Evolutionary conservation across 2,329 filamentous ascomycete species (phyloP), one percentile per base, ranked within the genome.

Genomic region (Hypocrella siamensis): DNA sequence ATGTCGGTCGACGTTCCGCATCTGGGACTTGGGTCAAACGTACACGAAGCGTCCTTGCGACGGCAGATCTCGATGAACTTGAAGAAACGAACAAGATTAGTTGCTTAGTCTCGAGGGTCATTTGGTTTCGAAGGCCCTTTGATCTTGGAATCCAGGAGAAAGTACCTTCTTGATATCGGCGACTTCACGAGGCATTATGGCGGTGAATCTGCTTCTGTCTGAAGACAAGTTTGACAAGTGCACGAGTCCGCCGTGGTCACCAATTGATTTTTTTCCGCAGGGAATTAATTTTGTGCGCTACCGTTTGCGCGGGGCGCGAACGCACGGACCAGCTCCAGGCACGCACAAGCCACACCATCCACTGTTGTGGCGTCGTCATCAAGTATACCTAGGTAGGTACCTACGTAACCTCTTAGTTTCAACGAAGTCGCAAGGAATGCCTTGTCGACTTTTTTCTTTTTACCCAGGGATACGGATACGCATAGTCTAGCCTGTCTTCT

Each of bases 1-100:
- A 3, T 26, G 7, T 26, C 25, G 25, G 3, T 27, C 14, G 10
- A 11, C 25, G 14, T 3, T 3, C 14, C 25, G 25, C 3, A 3
- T 7, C 10, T 11, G 26, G 31, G 28, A 28, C 25, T n/a, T 15
- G 38, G n/a, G n/a, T n/a, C n/a, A 45, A 46, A 86, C 85, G 57
- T 82, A 98, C 90, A 93, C 61, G 82, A 92, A 62, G 90, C 90
- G 78, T 98, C 92, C 75, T 93, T 93, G 64, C 90, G 82, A 67
- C 88, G 81, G 79, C 83, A 93, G 76, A 98, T 93, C 80, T 96
- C 90, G 65, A 98, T 93, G 83, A 98, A 98, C 75, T 93, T 62
- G 61, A 17, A 16, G 11, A 10, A 12, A 15, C 11, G 11, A 22
- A 15, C 19, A 21, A 27, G 11, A 18, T 35, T n/a, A 38, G 33